Base-by-base conservation (phyloP, 169 alveolate genomes). In the Besnoitia besnoiti region DNA sequence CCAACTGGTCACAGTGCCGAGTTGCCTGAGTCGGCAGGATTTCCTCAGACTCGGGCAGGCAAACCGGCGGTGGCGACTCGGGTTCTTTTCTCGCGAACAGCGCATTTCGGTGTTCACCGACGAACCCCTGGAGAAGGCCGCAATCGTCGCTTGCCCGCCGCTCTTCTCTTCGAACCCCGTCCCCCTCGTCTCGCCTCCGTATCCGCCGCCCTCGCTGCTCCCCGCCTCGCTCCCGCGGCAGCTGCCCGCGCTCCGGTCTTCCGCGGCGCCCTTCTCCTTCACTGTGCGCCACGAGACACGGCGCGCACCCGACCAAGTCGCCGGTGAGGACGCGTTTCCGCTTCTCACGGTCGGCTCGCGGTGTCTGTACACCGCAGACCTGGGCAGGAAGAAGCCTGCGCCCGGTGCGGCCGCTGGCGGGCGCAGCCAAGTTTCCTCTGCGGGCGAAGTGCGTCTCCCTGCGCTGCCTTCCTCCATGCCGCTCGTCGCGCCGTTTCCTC, bases 11-110 rank as follows among this genome's bases (percentile, higher is more conserved):
- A 73, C 46, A 10, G 46, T 73, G 82, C 82, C 82, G 14, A 27
- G 82, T 42, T 73, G 82, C 24, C 47, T 73, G 46, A 73, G 82
- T 73, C 82, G 82, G 39, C 27, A 42, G 24, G 82, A 73, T n/a
- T 73, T 73, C 44, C 46, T 73, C 19, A 19, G 82, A 7, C 46
- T 73, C 39, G 82, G 82, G 8, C 39, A 37, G 24, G 14, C 82
- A 42, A 73, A 73, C n/a, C 82, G 82, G 39, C 47, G 47, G 2
- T 73, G 82, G 82, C 39, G 46, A 24, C 39, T 37, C 14, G 82
- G 46, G 39, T 35, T n/a, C 47, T 73, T 73, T 16, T 35, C 46
- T 4, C 39, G 82, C 19, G 82, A 73, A 30, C 39, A 37, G n/a
- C 39, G 46, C 44, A 35, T 37, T n/a, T 35, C 46, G 12, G 39